Base-by-base conservation (phyloP, 768 basidiomycete species). In the Tricholoma sp. region DNA sequence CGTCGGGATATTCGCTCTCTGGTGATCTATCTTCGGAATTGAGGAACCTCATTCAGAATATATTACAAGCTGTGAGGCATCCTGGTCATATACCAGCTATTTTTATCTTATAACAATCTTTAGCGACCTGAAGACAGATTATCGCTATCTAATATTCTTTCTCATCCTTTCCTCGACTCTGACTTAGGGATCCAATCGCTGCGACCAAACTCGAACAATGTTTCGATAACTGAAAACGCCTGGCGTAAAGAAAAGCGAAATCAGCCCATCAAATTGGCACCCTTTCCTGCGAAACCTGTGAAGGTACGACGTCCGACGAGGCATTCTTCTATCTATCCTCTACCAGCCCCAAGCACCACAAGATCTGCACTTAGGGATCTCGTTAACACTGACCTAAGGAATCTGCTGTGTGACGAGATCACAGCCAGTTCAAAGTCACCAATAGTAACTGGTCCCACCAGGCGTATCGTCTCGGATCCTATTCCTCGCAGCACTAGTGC, bases 401-500 rank as follows among this genome's bases (percentile, higher is more conserved):
- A 50, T 18, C 44, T 63, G 12, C 58, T 68, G 31, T 33, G 52
- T 24, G 34, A 64, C 39, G 63, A 69, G 53, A 32, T 61, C 15
- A 32, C 61, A 9, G 51, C 62, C n/a, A 34, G 39, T 34, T 37
- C 28, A 12, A 53, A 56, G 28, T 34, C 41, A 39, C 29, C 39
- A 24, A 17, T 15, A 13, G 52, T 32, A 20, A 18, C 34, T 10
- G 55, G 42, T 24, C 50, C 58, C n/a, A 60, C 59, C 24, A 63
- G 65, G 50, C 69, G 72, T 18, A 59, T 71, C 20, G 69, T 71
- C 37, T 73, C 72, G 24, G 71, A 73, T 50, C 72, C 72, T 8
- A 48, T 65, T 29, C 65, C 66, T 50, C 48, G 57, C 12, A 53
- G 31, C 56, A 58, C 36, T 3, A 32, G 15, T 4, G 8, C 29